These are phyloP conservation scores for Euphorbia tirucalli DNA, from an alignment of 345 rosid genomes.

Conservation along the genomic window DNA sequence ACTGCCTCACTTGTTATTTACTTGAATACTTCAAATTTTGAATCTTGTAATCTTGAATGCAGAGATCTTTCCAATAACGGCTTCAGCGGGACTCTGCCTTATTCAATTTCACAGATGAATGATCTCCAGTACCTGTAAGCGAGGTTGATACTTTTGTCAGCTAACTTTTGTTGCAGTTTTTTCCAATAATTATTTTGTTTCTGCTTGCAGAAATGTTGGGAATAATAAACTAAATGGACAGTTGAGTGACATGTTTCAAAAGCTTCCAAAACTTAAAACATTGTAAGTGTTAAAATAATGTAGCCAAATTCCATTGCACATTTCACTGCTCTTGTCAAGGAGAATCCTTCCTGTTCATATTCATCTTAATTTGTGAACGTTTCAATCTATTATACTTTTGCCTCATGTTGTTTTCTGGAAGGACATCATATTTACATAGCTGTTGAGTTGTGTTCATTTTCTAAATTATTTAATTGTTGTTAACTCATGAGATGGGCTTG, in stretches of 20 bases:
- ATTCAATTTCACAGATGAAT: slow-evolving; percentile 79
- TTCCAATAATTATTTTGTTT: slow-evolving; percentile 8
- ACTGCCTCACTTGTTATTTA: not conserved
- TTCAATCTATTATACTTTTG: no score
- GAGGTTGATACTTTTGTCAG: slow-evolving; percentile 2
- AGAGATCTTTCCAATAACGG: slow-evolving; percentile 81
- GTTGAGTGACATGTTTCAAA: slow-evolving; percentile 80
- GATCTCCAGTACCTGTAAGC: slow-evolving; percentile 66
- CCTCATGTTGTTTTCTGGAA: no score
- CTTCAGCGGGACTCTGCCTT: slow-evolving; percentile 79
- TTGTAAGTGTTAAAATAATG: slow-evolving; percentile 46
- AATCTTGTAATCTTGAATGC: slow-evolving; percentile 30
- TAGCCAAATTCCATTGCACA: not conserved
- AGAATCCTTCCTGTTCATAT: not conserved
- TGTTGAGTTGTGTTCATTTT: no score
- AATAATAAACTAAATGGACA: slow-evolving; percentile 75
- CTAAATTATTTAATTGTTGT: not conserved
- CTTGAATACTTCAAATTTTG: not conserved
- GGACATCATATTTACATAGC: no score
- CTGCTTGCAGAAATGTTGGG: slow-evolving; percentile 55
- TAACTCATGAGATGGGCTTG: slow-evolving; percentile 25
- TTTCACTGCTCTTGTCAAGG: not conserved
- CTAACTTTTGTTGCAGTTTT: not conserved
- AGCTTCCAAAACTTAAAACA: slow-evolving; percentile 58
- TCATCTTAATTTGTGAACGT: not conserved